phyloP scores from a whole-genome alignment of 306 rosid species.

The Adenanthera pavonina region DNA sequence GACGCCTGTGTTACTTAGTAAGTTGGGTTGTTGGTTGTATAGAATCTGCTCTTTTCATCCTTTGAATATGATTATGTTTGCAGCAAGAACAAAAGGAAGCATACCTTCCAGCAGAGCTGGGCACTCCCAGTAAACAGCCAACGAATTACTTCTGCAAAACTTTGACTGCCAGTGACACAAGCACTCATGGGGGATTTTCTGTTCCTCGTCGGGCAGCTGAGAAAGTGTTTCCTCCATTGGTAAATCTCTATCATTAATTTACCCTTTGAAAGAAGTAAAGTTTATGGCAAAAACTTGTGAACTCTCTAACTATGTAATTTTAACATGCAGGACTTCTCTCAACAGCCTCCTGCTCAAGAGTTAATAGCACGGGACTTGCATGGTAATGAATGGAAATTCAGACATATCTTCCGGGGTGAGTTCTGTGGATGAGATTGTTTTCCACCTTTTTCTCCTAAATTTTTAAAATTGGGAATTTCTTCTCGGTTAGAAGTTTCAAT shows the following conservation, averaged over 20 bases:
- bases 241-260: conserved; percentile 39
- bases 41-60: conserved; percentile 18
- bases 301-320: conserved; percentile 14
- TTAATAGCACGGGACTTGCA: conserved; percentile 95
- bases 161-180: conserved; percentile 97
- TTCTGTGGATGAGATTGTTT: conserved; percentile 29
- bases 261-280: not conserved
- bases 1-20: conserved; percentile 27
- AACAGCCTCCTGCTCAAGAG: conserved; percentile 96
- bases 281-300: not conserved
- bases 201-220: conserved; percentile 99
- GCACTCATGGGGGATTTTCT: conserved; percentile 98
- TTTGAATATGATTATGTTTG: conserved; percentile 37
- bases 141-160: conserved; percentile 95
- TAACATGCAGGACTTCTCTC: conserved; percentile 79
- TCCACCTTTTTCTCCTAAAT: no score
- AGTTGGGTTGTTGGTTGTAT: conserved; percentile 27
- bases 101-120: conserved; percentile 88
- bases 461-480: conserved; percentile 5
- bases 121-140: conserved; percentile 88
- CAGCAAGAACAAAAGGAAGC: conserved; percentile 98
- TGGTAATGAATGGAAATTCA: conserved; percentile 97
- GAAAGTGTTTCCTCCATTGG: conserved; percentile 98
- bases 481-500: not conserved
- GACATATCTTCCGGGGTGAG: conserved; percentile 98